phyloP scores from a whole-genome alignment of 164 flowering plant species.

The Dillenia suffruticosa region DNA sequence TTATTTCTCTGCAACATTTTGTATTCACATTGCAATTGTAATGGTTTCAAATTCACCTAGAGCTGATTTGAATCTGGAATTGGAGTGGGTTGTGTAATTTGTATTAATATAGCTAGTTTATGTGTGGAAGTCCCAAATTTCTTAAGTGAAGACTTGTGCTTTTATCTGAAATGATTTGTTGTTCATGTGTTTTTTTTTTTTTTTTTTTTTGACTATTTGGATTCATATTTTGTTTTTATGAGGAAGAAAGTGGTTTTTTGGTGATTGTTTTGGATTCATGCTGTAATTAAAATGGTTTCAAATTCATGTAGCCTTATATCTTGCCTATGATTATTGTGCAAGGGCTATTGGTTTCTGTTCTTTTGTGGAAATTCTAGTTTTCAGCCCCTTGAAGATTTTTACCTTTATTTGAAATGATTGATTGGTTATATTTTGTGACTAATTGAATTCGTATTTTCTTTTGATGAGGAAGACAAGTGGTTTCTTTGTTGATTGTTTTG shows the following conservation, averaged over 20 bases:
- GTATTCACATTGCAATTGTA: neutral
- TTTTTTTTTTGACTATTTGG: no score
- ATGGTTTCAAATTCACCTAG: neutral
- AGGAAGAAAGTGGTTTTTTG: no score
- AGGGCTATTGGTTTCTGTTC: neutral
- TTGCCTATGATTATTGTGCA: no score
- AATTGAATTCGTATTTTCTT: slow-evolving; percentile 12
- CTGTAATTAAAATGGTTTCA: neutral
- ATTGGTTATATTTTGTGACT: neutral
- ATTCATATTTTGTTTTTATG: no score
- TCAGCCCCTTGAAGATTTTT: neutral
- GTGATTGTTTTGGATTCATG: slow-evolving; percentile 1
- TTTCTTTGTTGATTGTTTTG: slow-evolving; percentile 8
- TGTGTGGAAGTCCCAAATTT: no score
- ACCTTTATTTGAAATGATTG: neutral
- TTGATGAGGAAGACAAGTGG: slow-evolving; percentile 17
- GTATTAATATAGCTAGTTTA: no score
- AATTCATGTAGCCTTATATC: neutral
- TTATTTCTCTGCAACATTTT: neutral
- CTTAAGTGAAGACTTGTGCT: no score
- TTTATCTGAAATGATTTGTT: no score
- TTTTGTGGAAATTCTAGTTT: neutral
- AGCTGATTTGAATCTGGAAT: no score
- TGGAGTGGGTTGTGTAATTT: no score
- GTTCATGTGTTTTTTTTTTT: no score